A percentile compares a stretch with the other conserved stretches of the same genome.
phyloP scores from a whole-genome alignment of 345 rosid genomes.

The Hibiscus mutabilis region DNA sequence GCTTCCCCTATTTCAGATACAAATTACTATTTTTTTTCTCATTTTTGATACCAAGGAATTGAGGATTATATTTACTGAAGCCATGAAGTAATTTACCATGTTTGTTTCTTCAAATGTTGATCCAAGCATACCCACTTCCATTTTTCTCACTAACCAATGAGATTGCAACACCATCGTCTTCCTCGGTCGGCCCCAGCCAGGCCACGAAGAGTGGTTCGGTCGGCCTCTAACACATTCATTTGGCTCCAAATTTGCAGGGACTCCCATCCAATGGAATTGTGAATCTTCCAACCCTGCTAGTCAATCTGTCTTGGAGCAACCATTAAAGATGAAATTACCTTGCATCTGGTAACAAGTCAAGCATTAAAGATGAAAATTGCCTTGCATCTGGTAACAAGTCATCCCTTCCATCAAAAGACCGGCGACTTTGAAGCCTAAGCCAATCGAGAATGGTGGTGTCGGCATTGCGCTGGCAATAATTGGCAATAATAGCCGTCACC shows the following conservation, averaged over 20 bases:
- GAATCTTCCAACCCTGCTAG: constrained; percentile 81
- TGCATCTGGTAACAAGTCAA: background rate
- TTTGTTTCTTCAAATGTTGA: constrained; percentile 58
- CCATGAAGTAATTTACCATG: background rate
- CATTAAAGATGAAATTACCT: no score
- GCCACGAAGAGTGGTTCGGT: constrained; percentile 84
- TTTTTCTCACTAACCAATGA: constrained; percentile 70
- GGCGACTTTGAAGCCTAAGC: constrained; percentile 69
- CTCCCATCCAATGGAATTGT: constrained; percentile 80
- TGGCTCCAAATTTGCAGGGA: constrained; percentile 61
- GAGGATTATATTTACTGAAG: background rate
- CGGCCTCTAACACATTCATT: constrained; percentile 79
- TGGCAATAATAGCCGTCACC: constrained; percentile 55
- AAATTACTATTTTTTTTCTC: background rate
- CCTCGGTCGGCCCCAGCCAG: constrained; percentile 68
- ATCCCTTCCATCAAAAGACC: constrained; percentile 51
- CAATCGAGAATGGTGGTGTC: constrained; percentile 68
- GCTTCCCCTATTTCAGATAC: background rate
- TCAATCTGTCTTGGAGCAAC: background rate
- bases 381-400: constrained; percentile 83
- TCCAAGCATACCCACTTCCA: constrained; percentile 86
- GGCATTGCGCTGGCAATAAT: constrained; percentile 85
- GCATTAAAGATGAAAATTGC: constrained; percentile 18
- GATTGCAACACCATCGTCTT: constrained; percentile 94
- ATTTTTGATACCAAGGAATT: background rate